Base-by-base conservation (phyloP, 148 eudicot species). In the Vaccinium corymbosum region DNA sequence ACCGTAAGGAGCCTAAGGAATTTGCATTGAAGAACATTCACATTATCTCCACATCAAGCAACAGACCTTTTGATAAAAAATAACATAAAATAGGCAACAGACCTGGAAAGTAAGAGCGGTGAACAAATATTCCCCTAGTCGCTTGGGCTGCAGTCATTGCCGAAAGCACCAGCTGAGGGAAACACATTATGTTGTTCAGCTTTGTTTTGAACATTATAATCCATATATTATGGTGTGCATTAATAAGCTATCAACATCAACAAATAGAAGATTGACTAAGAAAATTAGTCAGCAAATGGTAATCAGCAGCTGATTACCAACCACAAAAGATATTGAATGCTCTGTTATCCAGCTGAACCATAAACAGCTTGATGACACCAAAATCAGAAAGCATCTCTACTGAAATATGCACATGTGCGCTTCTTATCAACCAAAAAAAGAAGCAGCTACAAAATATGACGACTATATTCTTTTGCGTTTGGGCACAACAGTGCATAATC, bases 71-170 rank as follows among this genome's bases (percentile, higher is more conserved):
- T 29, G 32, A 29, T 29, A 29, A 29, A 29, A 29, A 29, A 29
- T 27, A 27, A 27, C 27, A 27, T 27, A 29, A 29, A 0, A 27
- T 27, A 27, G 27, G 27, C 32, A 29, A 29, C 32, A 29, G 32
- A 29, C 32, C 32, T 91, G 93, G 80, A 88, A 87, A 55, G 89
- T 85, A 73, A 91, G 81, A 87, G 76, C 80, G 48, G 89, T 74
- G 83, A 85, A 91, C 51, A 91, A 84, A 57, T 88, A 78, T 88
- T 84, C 90, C 81, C 91, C 85, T 53, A 88, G 86, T 76, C 84
- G 89, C 86, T 88, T 88, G 59, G 89, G 84, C 93, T 91, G 89
- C 79, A 81, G 16, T 48, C 46, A 49, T 74, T 78, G 71, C 8
- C 3, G 51, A 53, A 80, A 70, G 80, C 53, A 68, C 50, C 62